Evolutionary conservation across 1,139 yeast species (phyloP), one percentile per base, ranked within the genome.

Genomic region (Meyerozyma elateridarum): DNA sequence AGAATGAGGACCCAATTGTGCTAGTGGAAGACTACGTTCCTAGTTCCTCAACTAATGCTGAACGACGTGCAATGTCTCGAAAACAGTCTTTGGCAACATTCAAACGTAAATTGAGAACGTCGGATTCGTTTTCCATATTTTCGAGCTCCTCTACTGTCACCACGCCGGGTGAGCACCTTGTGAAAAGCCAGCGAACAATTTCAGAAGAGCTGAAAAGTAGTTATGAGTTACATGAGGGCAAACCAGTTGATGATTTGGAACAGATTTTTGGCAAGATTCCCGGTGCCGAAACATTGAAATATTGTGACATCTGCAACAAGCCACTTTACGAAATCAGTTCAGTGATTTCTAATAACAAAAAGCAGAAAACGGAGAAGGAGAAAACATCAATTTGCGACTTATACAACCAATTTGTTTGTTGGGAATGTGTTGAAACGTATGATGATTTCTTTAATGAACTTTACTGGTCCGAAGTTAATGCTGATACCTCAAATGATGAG

Each of bases 311-410:
- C 9, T 80, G 88, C 50, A 84, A 79, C 29, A 73, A 69, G 36
- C 84, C 85, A 6, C 51, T 80, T 15, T 80, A 79, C 48, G 87
- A 79, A 38, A 56, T 79, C 28, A 74, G 82, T 36, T 65, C 79
- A 4, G 49, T 73, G 24, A 47, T 64, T 29, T 55, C 54, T 39
- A 51, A 45, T 37, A 40, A 50, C 32, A 38, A 48, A 28, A 44
- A 42, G 36, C 40, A 41, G 42, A 29, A 37, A 30, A 32, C 20
- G 36, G 20, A 25, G 22, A 25, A 29, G 12, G 25, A 26, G 11
- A 44, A 4, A 41, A 48, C 6, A 42, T 45, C 3, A 45, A 48
- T 21, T 64, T 44, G 35, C 13, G 38, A 44, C 30, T 35, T 43
- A 8, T 64, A 58, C 42, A 61, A 61, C 21, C 85, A 79, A 41